Evolutionary conservation across 2,329 filamentous ascomycete genomes (phyloP).

Genomic region (Ophiostoma triangulosporum): DNA sequence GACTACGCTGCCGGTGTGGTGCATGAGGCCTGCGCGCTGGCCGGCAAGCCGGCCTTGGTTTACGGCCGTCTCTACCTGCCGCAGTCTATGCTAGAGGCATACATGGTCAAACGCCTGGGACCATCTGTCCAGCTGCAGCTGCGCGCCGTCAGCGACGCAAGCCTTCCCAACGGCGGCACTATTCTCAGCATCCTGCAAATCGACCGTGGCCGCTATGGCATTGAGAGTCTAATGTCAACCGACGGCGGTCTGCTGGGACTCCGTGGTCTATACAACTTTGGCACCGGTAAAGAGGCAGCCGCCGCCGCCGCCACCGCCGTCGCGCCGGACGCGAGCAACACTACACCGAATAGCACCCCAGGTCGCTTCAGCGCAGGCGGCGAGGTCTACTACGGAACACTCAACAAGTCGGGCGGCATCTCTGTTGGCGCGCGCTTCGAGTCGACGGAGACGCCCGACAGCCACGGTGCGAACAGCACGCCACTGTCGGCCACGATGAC

Average conservation of each 20-base stretch:
- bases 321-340: too few relatives aligned
- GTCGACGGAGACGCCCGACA: constrained; percentile 30
- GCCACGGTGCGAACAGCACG: constrained; percentile 62
- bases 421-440: constrained; percentile 82
- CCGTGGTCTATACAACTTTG: constrained; percentile 89
- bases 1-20: constrained; percentile 10
- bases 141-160: constrained; percentile 60
- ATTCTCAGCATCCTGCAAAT: constrained; percentile 63
- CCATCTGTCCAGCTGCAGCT: constrained; percentile 69
- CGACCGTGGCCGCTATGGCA: constrained; percentile 73
- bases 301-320: not conserved
- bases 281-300: constrained; percentile 27
- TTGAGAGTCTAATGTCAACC: constrained; percentile 83
- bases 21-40: constrained; percentile 14
- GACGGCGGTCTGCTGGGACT: constrained; percentile 82
- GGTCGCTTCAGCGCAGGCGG: constrained; percentile 78
- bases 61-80: constrained; percentile 75
- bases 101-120: constrained; percentile 67
- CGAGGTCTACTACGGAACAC: constrained; percentile 86
- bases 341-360: constrained; percentile 36
- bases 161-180: constrained; percentile 62
- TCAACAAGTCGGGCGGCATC: constrained; percentile 88
- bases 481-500: constrained; percentile 90
- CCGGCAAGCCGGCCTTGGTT: constrained; percentile 33
- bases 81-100: constrained; percentile 70